Conservation (phyloP, 257 asterid genomes). For the Salvia miltiorrhiza region DNA sequence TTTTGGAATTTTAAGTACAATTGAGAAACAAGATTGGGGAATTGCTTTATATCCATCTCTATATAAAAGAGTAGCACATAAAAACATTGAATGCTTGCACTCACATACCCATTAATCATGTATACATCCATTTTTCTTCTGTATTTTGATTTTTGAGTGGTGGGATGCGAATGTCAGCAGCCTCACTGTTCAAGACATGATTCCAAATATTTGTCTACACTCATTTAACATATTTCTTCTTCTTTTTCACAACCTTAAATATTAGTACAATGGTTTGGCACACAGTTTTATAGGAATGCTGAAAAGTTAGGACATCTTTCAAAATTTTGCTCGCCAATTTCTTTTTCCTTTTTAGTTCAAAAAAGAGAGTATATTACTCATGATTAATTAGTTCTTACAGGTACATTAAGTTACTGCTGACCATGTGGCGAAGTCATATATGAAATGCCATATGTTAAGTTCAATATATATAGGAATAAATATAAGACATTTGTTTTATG, state of each 20-base stretch:
- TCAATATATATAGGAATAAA: too few relatives aligned
- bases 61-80: neutral
- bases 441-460: too few relatives aligned
- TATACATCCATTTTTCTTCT: neutral
- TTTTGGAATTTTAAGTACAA: neutral
- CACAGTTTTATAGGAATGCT: neutral
- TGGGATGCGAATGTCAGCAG: neutral
- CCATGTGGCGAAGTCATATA: too few relatives aligned
- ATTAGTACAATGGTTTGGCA: neutral
- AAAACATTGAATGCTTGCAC: neutral
- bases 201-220: neutral
- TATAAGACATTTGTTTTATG: too few relatives aligned
- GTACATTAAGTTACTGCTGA: too few relatives aligned
- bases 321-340: too few relatives aligned
- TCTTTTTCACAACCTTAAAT: too few relatives aligned
- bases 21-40: neutral
- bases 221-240: neutral
- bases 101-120: neutral
- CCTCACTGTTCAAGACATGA: neutral
- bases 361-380: too few relatives aligned
- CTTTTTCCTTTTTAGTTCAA: too few relatives aligned
- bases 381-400: too few relatives aligned
- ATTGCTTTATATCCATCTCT: neutral
- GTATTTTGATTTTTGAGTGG: neutral
- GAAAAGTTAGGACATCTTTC: too few relatives aligned